A percentile compares a stretch with the other conserved stretches of the same genome.
These are phyloP conservation scores for Phyllosticta citribraziliensis DNA, from an alignment of 2,329 filamentous ascomycete genomes.

Conservation along the genomic window DNA sequence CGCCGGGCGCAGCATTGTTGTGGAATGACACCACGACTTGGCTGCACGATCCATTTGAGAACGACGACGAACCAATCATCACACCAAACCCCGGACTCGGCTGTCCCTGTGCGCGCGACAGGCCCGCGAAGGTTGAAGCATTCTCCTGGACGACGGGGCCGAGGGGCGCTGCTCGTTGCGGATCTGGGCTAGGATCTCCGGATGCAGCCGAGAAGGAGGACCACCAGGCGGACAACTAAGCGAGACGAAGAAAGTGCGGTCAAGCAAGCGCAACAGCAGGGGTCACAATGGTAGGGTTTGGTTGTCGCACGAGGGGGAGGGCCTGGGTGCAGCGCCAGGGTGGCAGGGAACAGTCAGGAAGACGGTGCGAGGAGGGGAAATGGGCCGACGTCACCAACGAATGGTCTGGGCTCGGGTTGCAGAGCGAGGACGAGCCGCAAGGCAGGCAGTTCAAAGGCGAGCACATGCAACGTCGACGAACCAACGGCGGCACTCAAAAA, in stretches of 20 bases:
- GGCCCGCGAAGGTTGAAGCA: not conserved
- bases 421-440: not conserved
- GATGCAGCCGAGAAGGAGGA: constrained; percentile 26
- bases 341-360: not conserved
- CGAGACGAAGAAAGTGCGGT: not conserved
- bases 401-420: not conserved
- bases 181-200: constrained; percentile 33
- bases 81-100: not conserved
- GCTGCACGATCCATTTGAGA: not conserved
- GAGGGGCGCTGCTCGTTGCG: constrained; percentile 28
- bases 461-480: not conserved
- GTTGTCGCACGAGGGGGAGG: not conserved
- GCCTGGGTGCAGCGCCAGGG: not conserved
- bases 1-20: not conserved
- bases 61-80: not conserved
- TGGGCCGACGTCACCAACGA: not conserved
- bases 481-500: not conserved
- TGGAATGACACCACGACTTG: not conserved
- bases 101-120: not conserved
- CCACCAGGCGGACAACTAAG: not conserved
- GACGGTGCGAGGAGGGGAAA: not conserved
- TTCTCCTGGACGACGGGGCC: not conserved
- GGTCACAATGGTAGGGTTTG: not conserved
- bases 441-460: not conserved
- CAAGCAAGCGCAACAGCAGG: not conserved